These are phyloP conservation scores for Dactylellina leptospora DNA, from an alignment of 2,329 filamentous ascomycete species.

Conservation along the genomic window DNA sequence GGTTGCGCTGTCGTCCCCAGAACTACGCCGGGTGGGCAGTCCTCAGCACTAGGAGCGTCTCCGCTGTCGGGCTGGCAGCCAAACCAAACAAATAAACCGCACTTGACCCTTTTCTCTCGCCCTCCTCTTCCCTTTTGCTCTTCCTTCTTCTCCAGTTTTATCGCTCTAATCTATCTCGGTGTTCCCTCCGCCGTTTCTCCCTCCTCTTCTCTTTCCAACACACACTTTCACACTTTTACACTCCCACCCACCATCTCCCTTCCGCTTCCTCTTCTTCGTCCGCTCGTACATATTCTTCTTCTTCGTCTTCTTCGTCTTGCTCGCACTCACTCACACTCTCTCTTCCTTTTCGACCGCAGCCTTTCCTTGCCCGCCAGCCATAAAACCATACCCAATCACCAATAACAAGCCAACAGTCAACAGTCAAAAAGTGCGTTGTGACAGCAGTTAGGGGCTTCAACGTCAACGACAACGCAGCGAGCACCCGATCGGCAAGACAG, in stretches of 20 bases:
- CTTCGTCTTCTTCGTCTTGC: no score
- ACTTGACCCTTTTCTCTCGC: slow-evolving; percentile 53
- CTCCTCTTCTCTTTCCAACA: no score
- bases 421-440: no score
- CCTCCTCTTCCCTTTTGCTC: slow-evolving; percentile 53
- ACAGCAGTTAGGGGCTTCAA: no score
- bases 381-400: slow-evolving; percentile 57
- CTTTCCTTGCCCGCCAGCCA: slow-evolving; percentile 54
- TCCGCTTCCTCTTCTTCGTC: slow-evolving; percentile 62
- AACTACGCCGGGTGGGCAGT: slow-evolving; percentile 34
- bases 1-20: slow-evolving; percentile 32
- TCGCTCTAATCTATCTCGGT: slow-evolving; percentile 58
- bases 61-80: slow-evolving; percentile 10
- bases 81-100: slow-evolving; percentile 47
- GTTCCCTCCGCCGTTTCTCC: slow-evolving; percentile 57
- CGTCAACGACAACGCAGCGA: slow-evolving; percentile 17
- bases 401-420: no score
- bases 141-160: slow-evolving; percentile 56
- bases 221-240: no score
- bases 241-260: slow-evolving; percentile 28
- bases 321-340: slow-evolving; percentile 49
- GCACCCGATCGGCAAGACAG: slow-evolving; percentile 12
- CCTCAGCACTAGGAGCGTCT: slow-evolving; percentile 24
- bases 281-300: slow-evolving; percentile 58
- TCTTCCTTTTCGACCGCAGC: slow-evolving; percentile 53